Evolutionary conservation across 139 green algal species (phyloP), one percentile per base, ranked within the genome.

Genomic region (Gonium pectorale): DNA sequence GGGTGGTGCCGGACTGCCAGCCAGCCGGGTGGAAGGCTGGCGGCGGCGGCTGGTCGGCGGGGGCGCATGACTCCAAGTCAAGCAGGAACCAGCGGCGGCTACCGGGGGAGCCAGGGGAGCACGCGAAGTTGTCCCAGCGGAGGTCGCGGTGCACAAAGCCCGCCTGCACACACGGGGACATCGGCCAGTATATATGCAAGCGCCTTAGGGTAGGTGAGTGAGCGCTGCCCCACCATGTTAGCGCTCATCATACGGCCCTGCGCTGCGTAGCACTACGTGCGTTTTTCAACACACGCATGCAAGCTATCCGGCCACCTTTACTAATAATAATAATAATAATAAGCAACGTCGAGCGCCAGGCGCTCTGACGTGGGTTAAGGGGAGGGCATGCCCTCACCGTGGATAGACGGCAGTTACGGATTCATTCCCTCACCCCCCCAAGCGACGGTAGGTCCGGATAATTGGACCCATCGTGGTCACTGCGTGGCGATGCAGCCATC

Each of bases 21-120:
- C 70, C 70, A 44, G 17, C 31, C 70, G 70, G 70, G 31, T 44
- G 15, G 70, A 79, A 79, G 44, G 1, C 70, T 64, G 15, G 44
- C n/a, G 46, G 15, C 31, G 70, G 46, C 70, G 15, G 44, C 70
- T 79, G 70, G 70, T 79, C 70, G 2, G 46, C 46, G 70, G 31
- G 70, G 46, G 70, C 70, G 70, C 70, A 79, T 44, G 70, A 49
- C 70, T 79, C 70, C 46, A 79, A 35, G 70, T 79, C 70, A 3
- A 79, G 31, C 70, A 79, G 70, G 70, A 79, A 79, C 70, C 70
- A 79, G 70, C 70, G 70, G 70, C 46, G 70, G 70, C 70, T 64
- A 31, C 31, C 17, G 26, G 63, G 63, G 35, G 63, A 44, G 63
- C 63, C 63, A 33, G 44, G 70, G 70, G 46, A 64, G 44, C 70